These are phyloP conservation scores for Candida nitratophila DNA, from an alignment of 805 yeast species.

Conservation along the genomic window DNA sequence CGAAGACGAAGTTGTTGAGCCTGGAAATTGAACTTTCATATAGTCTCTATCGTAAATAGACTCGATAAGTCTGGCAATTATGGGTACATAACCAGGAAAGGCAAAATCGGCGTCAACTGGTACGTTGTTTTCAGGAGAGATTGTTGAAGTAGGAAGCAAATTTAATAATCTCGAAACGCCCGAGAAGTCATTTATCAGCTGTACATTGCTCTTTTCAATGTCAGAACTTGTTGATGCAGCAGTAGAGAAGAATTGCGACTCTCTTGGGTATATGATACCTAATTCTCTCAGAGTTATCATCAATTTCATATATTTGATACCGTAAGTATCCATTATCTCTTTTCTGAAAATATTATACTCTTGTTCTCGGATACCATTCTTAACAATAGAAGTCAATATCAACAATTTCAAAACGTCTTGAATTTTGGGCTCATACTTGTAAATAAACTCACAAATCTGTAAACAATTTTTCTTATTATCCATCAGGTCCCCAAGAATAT, in stretches of 20 bases:
- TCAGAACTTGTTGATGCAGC: constrained; percentile 6
- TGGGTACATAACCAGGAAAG: constrained; percentile 78
- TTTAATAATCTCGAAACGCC: constrained; percentile 34
- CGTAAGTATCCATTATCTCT: constrained; percentile 58
- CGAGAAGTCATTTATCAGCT: constrained; percentile 28
- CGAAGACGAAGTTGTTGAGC: too few relatives aligned
- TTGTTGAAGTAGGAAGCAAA: constrained; percentile 33
- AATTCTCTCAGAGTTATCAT: constrained; percentile 42
- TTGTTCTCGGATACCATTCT: constrained; percentile 60
- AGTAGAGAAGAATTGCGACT: constrained; percentile 15
- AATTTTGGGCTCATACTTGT: constrained; percentile 32
- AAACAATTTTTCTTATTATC: constrained; percentile 31
- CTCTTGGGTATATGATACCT: constrained; percentile 37
- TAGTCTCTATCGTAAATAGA: constrained; percentile 53
- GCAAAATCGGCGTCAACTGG: constrained; percentile 52
- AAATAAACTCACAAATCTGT: constrained; percentile 43
- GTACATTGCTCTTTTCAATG: constrained; percentile 7
- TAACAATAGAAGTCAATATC: constrained; percentile 51
- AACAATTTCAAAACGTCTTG: constrained; percentile 45
- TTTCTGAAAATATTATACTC: constrained; percentile 51
- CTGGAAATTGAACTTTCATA: constrained; percentile 10
- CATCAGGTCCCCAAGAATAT: constrained; percentile 48
- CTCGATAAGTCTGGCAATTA: constrained; percentile 64
- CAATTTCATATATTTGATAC: constrained; percentile 42
- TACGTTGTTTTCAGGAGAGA: constrained; percentile 27